A percentile compares a stretch with the other conserved stretches of the same genome.
phyloP scores from a whole-genome alignment of 1,284 basidiomycete species.

The Wolfiporia cocos region DNA sequence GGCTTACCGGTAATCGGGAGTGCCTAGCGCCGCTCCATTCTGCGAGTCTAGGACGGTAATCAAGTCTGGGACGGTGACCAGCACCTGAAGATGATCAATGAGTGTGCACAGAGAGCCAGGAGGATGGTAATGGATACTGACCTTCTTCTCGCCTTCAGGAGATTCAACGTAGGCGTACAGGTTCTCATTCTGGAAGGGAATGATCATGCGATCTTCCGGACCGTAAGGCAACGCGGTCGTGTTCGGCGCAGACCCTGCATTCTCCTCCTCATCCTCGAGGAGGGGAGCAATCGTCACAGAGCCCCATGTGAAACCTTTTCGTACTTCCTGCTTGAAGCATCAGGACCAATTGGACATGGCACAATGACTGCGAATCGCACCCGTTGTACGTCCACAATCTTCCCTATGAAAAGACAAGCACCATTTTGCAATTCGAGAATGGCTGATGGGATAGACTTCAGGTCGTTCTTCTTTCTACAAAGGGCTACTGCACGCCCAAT shows the following conservation, averaged over 20 bases:
- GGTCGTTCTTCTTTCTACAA: slow-evolving; percentile 25
- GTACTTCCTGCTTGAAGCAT: slow-evolving; percentile 18
- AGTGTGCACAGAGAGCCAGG: not conserved
- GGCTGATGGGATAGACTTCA: slow-evolving; percentile 40
- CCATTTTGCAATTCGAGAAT: slow-evolving; percentile 45
- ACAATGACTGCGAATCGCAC: slow-evolving; percentile 9
- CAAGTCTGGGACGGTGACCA: slow-evolving; percentile 52
- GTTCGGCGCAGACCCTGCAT: slow-evolving; percentile 11
- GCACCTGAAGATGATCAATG: slow-evolving; percentile 19
- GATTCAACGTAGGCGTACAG: slow-evolving; percentile 38
- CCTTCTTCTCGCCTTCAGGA: slow-evolving; percentile 26
- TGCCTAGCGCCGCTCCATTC: slow-evolving; percentile 47
- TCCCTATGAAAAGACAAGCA: slow-evolving; percentile 45
- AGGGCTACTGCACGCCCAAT: slow-evolving; percentile 36
- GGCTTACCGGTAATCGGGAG: slow-evolving; percentile 32
- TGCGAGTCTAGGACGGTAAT: slow-evolving; percentile 52
- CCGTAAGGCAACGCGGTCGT: slow-evolving; percentile 10
- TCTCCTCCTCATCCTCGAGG: slow-evolving; percentile 40
- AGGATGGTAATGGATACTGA: slow-evolving; percentile 1
- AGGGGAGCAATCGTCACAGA: slow-evolving; percentile 40
- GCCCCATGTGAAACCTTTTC: slow-evolving; percentile 35
- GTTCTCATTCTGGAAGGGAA: slow-evolving; percentile 59
- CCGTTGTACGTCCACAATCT: slow-evolving; percentile 44
- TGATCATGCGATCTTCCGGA: slow-evolving; percentile 24
- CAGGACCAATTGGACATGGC: not conserved